A percentile compares a stretch with the other conserved stretches of the same genome.
Conservation (phyloP, 1,284 basidiomycete genomes). For the Rhodotorula sp. region DNA sequence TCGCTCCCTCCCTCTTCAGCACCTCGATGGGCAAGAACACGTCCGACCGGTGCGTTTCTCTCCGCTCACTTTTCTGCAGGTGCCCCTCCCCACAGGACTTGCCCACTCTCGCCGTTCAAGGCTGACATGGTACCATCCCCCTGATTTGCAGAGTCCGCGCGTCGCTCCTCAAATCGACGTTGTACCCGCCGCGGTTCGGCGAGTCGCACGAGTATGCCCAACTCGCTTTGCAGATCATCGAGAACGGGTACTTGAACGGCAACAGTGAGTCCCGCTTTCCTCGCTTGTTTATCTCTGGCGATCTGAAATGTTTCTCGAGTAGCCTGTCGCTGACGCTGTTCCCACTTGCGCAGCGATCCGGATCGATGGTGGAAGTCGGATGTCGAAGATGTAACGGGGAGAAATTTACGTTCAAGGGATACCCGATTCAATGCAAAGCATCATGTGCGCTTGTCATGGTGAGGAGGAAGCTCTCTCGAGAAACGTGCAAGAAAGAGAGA, state of each 20-base stretch:
- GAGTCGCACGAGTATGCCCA: constrained; percentile 46
- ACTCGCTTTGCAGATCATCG: constrained; percentile 44
- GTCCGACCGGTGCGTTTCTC: constrained; percentile 21
- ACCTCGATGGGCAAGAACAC: constrained; percentile 49
- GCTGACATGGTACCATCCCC: no score
- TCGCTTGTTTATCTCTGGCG: not conserved
- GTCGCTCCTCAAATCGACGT: constrained; percentile 20
- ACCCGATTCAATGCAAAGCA: no score
- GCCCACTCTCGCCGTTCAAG: no score
- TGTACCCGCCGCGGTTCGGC: constrained; percentile 45
- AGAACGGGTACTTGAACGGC: constrained; percentile 43
- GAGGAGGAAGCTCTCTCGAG: no score
- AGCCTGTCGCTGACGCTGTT: no score
- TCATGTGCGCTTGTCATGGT: no score
- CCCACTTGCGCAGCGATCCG: constrained; percentile 21
- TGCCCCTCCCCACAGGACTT: no score
- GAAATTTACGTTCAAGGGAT: not conserved
- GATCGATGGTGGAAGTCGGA: constrained; percentile 36
- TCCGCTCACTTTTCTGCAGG: not conserved
- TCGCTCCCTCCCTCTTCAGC: constrained; percentile 48
- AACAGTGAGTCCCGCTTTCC: constrained; percentile 6
- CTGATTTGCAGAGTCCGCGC: not conserved
- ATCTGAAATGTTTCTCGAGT: not conserved
- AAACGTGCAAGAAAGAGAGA: no score
- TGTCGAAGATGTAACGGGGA: constrained; percentile 32